These are phyloP conservation scores for Coprinellus micaceus DNA, from an alignment of 768 basidiomycete species.

Conservation along the genomic window DNA sequence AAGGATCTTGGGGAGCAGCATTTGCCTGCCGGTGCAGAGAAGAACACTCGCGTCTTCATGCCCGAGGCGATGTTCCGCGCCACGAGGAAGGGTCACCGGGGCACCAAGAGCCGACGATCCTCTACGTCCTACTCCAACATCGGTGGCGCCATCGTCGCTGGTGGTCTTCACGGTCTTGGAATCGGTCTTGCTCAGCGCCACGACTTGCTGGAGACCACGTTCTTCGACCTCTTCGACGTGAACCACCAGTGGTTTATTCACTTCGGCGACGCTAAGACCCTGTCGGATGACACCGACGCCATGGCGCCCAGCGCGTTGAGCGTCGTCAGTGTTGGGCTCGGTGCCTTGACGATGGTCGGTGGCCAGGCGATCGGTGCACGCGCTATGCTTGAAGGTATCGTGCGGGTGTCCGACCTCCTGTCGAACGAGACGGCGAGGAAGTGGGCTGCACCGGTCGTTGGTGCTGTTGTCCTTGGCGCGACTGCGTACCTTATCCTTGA, in stretches of 20 bases:
- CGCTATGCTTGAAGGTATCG: slow-evolving; percentile 71
- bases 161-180: slow-evolving; percentile 76
- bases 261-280: slow-evolving; percentile 50
- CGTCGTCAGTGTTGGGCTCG: slow-evolving; percentile 71
- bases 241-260: slow-evolving; percentile 73
- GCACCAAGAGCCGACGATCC: slow-evolving; percentile 34
- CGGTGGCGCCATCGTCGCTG: slow-evolving; percentile 61
- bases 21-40: slow-evolving; percentile 78
- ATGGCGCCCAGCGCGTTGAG: slow-evolving; percentile 61
- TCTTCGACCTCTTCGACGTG: slow-evolving; percentile 84
- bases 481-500: slow-evolving; percentile 82
- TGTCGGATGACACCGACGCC: slow-evolving; percentile 24
- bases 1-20: slow-evolving; percentile 67
- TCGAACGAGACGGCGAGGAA: slow-evolving; percentile 75
- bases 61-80: slow-evolving; percentile 96
- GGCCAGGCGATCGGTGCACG: slow-evolving; percentile 76
- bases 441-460: slow-evolving; percentile 86
- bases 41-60: slow-evolving; percentile 81
- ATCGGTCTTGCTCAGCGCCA: slow-evolving; percentile 74
- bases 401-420: slow-evolving; percentile 73
- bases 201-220: slow-evolving; percentile 74
- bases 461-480: slow-evolving; percentile 68
- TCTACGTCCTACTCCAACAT: slow-evolving; percentile 29
- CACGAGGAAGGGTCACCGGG: slow-evolving; percentile 40
- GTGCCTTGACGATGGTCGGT: slow-evolving; percentile 87